These are phyloP conservation scores for Chaetomidium leptoderma DNA, from an alignment of 495 filamentous ascomycete species.

Conservation along the genomic window DNA sequence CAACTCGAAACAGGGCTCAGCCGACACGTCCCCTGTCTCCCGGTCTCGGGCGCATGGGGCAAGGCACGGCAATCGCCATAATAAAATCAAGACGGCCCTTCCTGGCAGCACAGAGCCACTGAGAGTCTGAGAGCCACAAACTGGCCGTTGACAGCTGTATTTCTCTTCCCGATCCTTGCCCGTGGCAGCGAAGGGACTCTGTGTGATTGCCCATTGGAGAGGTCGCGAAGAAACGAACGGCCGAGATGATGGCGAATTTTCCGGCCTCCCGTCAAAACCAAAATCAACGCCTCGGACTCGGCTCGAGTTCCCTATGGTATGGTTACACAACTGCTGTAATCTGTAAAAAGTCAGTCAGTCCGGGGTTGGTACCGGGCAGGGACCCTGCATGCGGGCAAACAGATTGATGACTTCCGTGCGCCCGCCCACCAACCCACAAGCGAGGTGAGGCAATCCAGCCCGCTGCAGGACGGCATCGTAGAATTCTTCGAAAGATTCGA, in stretches of 20 bases:
- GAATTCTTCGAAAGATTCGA: neutral
- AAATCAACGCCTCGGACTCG: too few relatives aligned
- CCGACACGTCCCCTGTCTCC: neutral
- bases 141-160: neutral
- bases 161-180: neutral
- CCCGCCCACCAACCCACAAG: neutral
- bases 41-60: neutral
- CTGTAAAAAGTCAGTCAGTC: neutral
- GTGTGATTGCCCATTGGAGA: neutral
- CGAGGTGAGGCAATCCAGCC: conserved; percentile 7
- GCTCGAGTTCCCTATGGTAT: too few relatives aligned
- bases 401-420: neutral
- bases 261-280: too few relatives aligned
- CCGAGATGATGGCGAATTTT: neutral
- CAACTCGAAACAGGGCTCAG: conserved; percentile 11
- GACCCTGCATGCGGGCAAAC: conserved; percentile 13
- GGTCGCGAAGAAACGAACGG: neutral
- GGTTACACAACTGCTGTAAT: neutral
- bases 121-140: too few relatives aligned
- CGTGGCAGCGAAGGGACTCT: neutral
- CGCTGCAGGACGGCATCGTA: neutral
- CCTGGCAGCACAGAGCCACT: too few relatives aligned
- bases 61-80: conserved; percentile 4
- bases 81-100: conserved; percentile 2
- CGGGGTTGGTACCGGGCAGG: conserved; percentile 1